Evolutionary conservation across 805 yeast genomes (phyloP).

Genomic region (Saccharomycodes ludwigii): DNA sequence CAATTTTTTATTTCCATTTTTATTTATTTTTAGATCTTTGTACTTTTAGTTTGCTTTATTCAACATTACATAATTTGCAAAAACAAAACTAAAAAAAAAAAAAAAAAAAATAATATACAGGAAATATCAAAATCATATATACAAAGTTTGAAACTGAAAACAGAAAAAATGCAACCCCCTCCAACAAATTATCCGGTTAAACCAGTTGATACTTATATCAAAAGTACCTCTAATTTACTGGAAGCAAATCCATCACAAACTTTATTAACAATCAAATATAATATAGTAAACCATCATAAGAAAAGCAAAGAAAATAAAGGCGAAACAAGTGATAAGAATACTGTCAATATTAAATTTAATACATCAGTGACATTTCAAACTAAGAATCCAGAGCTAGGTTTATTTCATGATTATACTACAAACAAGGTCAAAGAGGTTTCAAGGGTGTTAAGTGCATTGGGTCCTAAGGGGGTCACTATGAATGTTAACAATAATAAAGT

Average conservation of each 20-base stretch:
- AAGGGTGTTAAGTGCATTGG: conserved; percentile 57
- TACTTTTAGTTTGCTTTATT: too few relatives aligned
- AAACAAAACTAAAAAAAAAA: too few relatives aligned
- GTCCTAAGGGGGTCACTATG: conserved; percentile 46
- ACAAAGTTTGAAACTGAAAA: not conserved
- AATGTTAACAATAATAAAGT: conserved; percentile 10
- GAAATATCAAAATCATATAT: too few relatives aligned
- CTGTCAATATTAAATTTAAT: not conserved
- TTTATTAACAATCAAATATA: conserved; percentile 23
- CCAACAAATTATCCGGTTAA: conserved; percentile 10
- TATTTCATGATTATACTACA: conserved; percentile 46
- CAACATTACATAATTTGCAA: too few relatives aligned
- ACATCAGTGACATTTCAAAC: conserved; percentile 36
- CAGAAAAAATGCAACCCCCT: not conserved
- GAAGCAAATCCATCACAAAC: conserved; percentile 30
- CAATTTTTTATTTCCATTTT: too few relatives aligned
- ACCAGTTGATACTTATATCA: conserved; percentile 30
- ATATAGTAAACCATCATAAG: conserved; percentile 23
- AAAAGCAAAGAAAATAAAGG: conserved; percentile 8
- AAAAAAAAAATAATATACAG: too few relatives aligned
- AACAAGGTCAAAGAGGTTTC: conserved; percentile 61
- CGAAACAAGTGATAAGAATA: conserved; percentile 7
- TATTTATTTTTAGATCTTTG: too few relatives aligned
- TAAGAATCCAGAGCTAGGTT: conserved; percentile 52
- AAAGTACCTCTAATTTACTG: conserved; percentile 28